Base-by-base conservation (phyloP, 139 green algal genomes). In the Gonium pectorale region DNA sequence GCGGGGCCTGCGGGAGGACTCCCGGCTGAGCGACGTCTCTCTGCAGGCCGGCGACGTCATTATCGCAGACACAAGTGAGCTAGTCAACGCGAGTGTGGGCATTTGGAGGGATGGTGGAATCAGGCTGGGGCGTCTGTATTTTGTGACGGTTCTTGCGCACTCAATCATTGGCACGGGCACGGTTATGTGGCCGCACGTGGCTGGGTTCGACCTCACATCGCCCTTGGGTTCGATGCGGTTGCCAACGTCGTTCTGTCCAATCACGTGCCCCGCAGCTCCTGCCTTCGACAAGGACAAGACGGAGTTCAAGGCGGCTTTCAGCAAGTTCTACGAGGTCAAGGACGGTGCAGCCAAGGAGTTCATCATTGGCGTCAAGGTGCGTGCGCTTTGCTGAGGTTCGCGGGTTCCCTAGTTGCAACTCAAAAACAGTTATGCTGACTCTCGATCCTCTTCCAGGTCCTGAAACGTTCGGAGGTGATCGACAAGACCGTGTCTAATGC, bases 291-390 rank as follows among this genome's bases (percentile, higher is more conserved):
- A 72, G 66, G 38, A 35, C 8, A 37, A 38, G 26, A 38, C 49
- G 24, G 66, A 72, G 3, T 51, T 72, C 66, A 72, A 72, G 66
- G 15, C 66, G 24, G 51, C 59, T 29, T 60, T 77, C 22, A 22
- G 27, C 2, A 63, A 63, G 31, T 2, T 63, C 0, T 41, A 49
- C 29, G 19, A 44, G 5, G 29, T 83, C 46, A 77, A 85, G 46
- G 79, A 75, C 24, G 79, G 46, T 3, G 40, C 59, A 22, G 79
- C 79, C 63, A 75, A 77, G 63, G 63, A 85, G 64, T 85, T 78
- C 64, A 77, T 77, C 17, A 73, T 77, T 8, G 79, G 54, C 1
- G 63, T 70, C 60, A 56, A 43, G 35, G 75, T 83, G 8, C 19
- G 13, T n/a, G 31, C 37, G 38, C 11, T 5, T 27, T 49, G 8